Conservation (phyloP, 805 yeast species). For the Dipodascus albidus region DNA sequence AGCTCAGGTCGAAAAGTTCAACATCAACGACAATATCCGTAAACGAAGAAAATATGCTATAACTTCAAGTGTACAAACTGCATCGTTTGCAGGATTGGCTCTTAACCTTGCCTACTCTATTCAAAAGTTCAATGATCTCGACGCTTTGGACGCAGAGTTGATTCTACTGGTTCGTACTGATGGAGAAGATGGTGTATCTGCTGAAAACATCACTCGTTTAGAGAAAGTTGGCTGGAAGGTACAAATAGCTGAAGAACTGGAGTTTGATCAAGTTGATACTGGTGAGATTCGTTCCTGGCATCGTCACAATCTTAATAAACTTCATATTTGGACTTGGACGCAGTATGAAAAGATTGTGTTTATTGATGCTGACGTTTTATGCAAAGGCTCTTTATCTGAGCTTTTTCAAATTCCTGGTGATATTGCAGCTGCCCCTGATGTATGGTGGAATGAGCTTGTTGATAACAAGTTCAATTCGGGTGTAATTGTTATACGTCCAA, state of each 20-base stretch:
- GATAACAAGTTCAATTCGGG: constrained; percentile 19
- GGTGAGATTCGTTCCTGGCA: constrained; percentile 13
- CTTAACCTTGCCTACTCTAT: constrained; percentile 18
- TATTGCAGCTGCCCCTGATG: constrained; percentile 19
- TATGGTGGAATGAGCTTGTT: constrained; percentile 17
- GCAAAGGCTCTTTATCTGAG: constrained; percentile 17
- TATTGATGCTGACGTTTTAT: constrained; percentile 42
- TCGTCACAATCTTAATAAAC: constrained; percentile 38
- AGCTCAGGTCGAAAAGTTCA: neutral
- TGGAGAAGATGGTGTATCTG: constrained; percentile 18
- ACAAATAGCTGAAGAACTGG: constrained; percentile 15
- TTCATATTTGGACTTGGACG: constrained; percentile 41
- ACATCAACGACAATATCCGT: neutral
- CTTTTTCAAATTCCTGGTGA: constrained; percentile 17
- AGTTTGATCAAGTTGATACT: constrained; percentile 18
- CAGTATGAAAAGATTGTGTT: constrained; percentile 34
- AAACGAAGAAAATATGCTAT: constrained; percentile 11
- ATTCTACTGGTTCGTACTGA: constrained; percentile 17
- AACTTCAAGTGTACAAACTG: constrained; percentile 17
- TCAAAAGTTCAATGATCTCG: constrained; percentile 17
- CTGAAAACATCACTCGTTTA: constrained; percentile 15
- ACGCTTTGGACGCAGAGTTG: constrained; percentile 17
- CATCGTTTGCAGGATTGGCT: constrained; percentile 16
- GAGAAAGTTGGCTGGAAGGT: constrained; percentile 18
- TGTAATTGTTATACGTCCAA: constrained; percentile 16